Evolutionary conservation across 2,329 filamentous ascomycete species (phyloP).

Genomic region (Calonectria crousiana): DNA sequence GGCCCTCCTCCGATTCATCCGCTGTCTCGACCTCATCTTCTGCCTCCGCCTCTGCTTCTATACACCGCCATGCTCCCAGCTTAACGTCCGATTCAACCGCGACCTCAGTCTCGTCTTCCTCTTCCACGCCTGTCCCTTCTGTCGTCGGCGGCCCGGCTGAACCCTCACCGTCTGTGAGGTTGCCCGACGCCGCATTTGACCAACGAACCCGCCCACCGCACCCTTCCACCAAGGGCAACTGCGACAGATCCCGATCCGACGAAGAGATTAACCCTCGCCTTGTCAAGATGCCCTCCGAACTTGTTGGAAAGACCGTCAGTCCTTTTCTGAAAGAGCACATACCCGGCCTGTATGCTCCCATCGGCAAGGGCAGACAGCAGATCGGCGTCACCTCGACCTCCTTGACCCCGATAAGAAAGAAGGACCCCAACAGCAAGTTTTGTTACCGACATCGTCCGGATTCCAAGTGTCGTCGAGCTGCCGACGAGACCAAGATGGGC

Average conservation of each 20-base stretch:
- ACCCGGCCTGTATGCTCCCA: constrained; percentile 86
- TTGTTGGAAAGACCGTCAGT: constrained; percentile 82
- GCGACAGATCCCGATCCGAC: constrained; percentile 63
- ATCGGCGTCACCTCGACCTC: constrained; percentile 31
- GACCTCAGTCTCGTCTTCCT: constrained; percentile 15
- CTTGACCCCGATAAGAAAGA: constrained; percentile 51
- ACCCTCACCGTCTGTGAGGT: constrained; percentile 25
- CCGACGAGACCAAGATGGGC: constrained; percentile 96
- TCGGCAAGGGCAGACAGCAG: constrained; percentile 67
- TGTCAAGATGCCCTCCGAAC: constrained; percentile 71
- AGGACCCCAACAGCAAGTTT: constrained; percentile 84
- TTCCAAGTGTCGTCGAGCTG: constrained; percentile 90
- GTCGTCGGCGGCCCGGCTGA: constrained; percentile 21
- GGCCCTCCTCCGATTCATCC: constrained; percentile 37
- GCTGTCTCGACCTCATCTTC: constrained; percentile 29
- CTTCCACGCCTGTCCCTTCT: constrained; percentile 27
- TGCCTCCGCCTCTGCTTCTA: constrained; percentile 30
- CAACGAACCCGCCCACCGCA: constrained; percentile 36
- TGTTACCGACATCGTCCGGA: constrained; percentile 97
- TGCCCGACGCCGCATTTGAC: constrained; percentile 28
- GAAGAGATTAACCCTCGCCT: constrained; percentile 63
- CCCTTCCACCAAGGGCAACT: constrained; percentile 56
- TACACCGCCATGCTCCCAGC: constrained; percentile 39
- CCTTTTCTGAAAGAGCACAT: constrained; percentile 94
- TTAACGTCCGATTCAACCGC: constrained; percentile 14